Evolutionary conservation across 1,139 yeast genomes (phyloP).

Genomic region (Suhomyces yuchorum): DNA sequence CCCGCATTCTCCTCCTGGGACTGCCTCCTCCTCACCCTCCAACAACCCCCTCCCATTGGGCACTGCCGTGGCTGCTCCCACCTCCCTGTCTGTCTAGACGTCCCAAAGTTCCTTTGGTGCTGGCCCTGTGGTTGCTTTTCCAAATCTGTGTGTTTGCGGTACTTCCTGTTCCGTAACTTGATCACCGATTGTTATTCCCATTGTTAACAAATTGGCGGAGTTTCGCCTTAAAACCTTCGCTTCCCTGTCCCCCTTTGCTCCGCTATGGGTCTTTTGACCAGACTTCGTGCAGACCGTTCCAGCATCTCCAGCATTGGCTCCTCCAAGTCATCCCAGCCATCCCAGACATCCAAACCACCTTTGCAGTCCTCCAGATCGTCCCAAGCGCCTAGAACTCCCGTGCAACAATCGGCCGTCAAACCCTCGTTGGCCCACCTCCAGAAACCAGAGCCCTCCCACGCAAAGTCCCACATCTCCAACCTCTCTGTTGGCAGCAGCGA

Average conservation of each 20-base stretch:
- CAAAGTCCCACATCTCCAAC: conserved; percentile 19
- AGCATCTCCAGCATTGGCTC: conserved; percentile 8
- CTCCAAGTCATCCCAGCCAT: conserved; percentile 1
- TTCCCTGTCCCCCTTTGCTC: background rate
- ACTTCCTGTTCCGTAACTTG: background rate
- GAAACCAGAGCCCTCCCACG: conserved; percentile 16
- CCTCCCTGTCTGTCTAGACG: no score
- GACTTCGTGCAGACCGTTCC: conserved; percentile 19
- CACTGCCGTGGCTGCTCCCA: no score
- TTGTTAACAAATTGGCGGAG: background rate
- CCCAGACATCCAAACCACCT: background rate
- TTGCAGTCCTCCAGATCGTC: conserved; percentile 1
- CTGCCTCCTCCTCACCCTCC: no score
- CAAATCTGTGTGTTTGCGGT: background rate
- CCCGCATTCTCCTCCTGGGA: no score
- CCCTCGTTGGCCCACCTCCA: conserved; percentile 12
- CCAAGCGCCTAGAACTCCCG: no score
- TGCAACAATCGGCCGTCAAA: background rate
- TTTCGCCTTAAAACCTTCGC: background rate
- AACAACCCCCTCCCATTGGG: no score
- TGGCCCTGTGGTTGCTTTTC: background rate
- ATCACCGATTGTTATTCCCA: background rate
- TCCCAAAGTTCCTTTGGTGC: background rate
- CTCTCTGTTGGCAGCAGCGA: conserved; percentile 37
- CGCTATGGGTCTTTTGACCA: conserved; percentile 26